These are phyloP conservation scores for Leishmania braziliensis DNA, from an alignment of 208 protist genomes.

Conservation along the genomic window DNA sequence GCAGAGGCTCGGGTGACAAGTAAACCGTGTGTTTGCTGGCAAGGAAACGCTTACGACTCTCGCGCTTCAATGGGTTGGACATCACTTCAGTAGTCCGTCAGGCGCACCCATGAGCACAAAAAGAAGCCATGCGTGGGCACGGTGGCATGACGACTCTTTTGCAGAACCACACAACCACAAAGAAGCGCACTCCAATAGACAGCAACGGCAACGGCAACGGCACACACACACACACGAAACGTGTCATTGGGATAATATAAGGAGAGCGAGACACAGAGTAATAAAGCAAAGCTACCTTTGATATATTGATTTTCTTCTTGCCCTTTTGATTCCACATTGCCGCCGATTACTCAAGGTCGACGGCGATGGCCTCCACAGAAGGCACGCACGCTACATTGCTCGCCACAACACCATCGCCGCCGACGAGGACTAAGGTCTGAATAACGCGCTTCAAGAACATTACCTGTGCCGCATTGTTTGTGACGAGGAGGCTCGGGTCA, in stretches of 20 bases:
- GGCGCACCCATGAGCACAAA: not conserved
- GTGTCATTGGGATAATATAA: not conserved
- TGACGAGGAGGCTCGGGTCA: conserved; percentile 68
- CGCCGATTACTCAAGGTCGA: conserved; percentile 13
- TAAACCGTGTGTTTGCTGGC: not conserved
- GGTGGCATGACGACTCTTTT: not conserved
- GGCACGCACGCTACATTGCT: conserved; percentile 43
- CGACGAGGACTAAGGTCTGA: conserved; percentile 66
- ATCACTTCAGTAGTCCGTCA: not conserved
- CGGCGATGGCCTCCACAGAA: conserved; percentile 22
- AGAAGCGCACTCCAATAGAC: not conserved
- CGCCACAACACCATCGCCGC: conserved; percentile 17
- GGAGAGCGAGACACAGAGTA: not conserved
- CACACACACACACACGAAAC: not conserved
- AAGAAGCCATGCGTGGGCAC: not conserved
- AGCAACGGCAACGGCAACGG: not conserved
- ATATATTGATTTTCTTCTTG: not conserved
- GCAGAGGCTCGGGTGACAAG: not conserved
- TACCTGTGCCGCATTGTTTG: conserved; percentile 49
- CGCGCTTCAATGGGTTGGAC: not conserved
- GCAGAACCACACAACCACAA: not conserved
- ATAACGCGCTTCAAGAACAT: conserved; percentile 72
- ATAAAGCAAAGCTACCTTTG: not conserved
- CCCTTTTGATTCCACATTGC: not conserved
- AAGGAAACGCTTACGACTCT: not conserved